These are phyloP conservation scores for Acacia melanoxylon DNA, from an alignment of 306 rosid genomes.

Conservation along the genomic window DNA sequence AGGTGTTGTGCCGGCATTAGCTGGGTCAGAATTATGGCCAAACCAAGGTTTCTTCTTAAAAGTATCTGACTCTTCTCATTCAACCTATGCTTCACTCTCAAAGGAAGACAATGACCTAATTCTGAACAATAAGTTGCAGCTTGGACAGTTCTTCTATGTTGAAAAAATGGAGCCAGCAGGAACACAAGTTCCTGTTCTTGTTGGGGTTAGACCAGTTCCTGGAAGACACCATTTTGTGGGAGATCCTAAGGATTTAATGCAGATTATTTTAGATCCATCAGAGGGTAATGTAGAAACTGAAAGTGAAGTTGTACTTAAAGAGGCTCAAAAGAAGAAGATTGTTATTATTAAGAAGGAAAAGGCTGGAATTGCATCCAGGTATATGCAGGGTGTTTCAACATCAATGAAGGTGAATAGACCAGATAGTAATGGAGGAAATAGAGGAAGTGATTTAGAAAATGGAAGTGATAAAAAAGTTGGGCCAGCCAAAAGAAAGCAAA, in stretches of 20 bases:
- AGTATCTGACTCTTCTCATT: constrained; percentile 91
- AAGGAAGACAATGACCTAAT: constrained; percentile 81
- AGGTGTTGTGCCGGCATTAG: constrained; percentile 80
- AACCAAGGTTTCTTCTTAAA: constrained; percentile 81
- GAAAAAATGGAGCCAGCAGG: constrained; percentile 58
- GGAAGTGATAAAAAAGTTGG: constrained; percentile 49
- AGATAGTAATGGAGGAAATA: constrained; percentile 49
- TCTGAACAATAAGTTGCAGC: constrained; percentile 81
- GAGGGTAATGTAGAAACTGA: constrained; percentile 38
- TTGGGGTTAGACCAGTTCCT: constrained; percentile 69
- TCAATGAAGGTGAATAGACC: constrained; percentile 41
- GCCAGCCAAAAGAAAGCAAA: constrained; percentile 60
- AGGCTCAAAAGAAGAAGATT: constrained; percentile 55
- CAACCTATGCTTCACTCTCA: constrained; percentile 80
- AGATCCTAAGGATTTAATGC: constrained; percentile 91
- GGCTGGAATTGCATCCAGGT: constrained; percentile 76
- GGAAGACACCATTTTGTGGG: constrained; percentile 87
- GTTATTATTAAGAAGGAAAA: constrained; percentile 87
- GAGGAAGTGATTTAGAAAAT: constrained; percentile 58
- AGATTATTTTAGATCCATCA: constrained; percentile 78
- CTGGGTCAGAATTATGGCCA: constrained; percentile 91
- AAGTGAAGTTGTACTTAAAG: constrained; percentile 38
- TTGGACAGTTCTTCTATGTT: constrained; percentile 89
- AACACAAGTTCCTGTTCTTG: constrained; percentile 78
- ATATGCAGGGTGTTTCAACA: constrained; percentile 74